Evolutionary conservation across 768 basidiomycete genomes (phyloP).

Genomic region (Multifurca ochricompacta): DNA sequence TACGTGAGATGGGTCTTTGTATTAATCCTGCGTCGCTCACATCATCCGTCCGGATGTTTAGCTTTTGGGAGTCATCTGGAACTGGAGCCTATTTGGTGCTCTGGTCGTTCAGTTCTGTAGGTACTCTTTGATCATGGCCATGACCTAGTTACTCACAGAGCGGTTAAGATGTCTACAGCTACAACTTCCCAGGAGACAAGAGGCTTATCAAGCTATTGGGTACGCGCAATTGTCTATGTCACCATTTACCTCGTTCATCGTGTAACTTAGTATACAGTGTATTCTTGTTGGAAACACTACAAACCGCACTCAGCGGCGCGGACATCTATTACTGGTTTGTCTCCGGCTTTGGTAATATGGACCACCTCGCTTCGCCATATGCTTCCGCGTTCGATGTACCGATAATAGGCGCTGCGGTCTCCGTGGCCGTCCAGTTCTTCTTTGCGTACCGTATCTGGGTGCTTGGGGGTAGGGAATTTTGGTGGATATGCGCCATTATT

Average conservation of each 20-base stretch:
- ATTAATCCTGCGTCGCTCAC: neutral
- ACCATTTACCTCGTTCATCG: neutral
- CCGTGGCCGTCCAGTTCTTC: conserved; percentile 27
- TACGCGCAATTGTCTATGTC: neutral
- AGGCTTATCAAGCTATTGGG: neutral
- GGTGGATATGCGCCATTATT: neutral
- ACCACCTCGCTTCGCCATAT: conserved; percentile 17
- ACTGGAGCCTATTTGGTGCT: conserved; percentile 26
- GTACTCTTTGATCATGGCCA: neutral
- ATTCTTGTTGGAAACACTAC: conserved; percentile 23
- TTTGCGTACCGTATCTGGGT: conserved; percentile 28
- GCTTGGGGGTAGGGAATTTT: neutral
- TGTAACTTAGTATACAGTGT: conserved; percentile 22
- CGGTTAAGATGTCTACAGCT: conserved; percentile 8
- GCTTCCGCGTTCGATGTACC: conserved; percentile 25
- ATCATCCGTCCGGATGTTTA: neutral
- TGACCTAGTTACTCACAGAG: neutral
- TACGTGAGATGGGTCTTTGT: neutral
- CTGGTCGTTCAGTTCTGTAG: conserved; percentile 27
- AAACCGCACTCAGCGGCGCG: conserved; percentile 23
- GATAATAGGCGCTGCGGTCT: conserved; percentile 24
- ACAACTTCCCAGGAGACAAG: conserved; percentile 6
- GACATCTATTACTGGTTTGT: conserved; percentile 28
- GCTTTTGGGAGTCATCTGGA: conserved; percentile 18
- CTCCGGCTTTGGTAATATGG: conserved; percentile 28